These are phyloP conservation scores for Cladosporium austrohemisphaericum DNA, from an alignment of 2,329 filamentous ascomycete genomes.

Conservation along the genomic window DNA sequence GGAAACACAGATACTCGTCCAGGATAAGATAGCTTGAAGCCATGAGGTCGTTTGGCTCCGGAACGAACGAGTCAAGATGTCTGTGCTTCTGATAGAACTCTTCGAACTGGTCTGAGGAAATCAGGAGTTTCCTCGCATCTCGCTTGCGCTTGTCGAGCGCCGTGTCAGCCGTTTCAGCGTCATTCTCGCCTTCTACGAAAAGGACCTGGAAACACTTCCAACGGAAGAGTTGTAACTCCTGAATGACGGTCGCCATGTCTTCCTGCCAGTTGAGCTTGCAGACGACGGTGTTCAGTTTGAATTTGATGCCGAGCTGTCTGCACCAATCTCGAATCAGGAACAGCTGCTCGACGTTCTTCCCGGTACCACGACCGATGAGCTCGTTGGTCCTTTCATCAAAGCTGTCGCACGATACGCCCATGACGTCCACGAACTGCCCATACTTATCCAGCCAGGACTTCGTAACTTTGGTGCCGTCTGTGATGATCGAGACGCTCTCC, in stretches of 20 bases:
- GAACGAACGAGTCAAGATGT: conserved; percentile 42
- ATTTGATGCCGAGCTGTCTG: conserved; percentile 46
- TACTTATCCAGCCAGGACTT: conserved; percentile 43
- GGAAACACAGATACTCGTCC: conserved; percentile 51
- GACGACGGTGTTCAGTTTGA: conserved; percentile 58
- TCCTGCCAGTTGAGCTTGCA: conserved; percentile 48
- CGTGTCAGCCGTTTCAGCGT: conserved; percentile 31
- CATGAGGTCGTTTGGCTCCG: conserved; percentile 52
- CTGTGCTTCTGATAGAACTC: conserved; percentile 46
- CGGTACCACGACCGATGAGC: conserved; percentile 49
- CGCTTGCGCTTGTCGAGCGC: conserved; percentile 22
- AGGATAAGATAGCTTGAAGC: conserved; percentile 50
- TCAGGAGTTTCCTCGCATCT: conserved; percentile 43
- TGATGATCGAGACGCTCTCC: conserved; percentile 53
- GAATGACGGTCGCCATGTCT: conserved; percentile 36
- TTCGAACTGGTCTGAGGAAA: conserved; percentile 29
- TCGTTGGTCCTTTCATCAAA: conserved; percentile 51
- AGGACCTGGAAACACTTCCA: conserved; percentile 57
- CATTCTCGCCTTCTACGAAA: conserved; percentile 53
- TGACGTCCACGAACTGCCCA: conserved; percentile 48
- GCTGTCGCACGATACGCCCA: conserved; percentile 55
- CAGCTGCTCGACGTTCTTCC: conserved; percentile 46
- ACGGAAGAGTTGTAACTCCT: conserved; percentile 45
- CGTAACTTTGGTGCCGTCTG: conserved; percentile 50
- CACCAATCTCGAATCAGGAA: conserved; percentile 47